Evolutionary conservation across 2,329 filamentous ascomycete species (phyloP).

Genomic region (Fusarium keratoplasticum): DNA sequence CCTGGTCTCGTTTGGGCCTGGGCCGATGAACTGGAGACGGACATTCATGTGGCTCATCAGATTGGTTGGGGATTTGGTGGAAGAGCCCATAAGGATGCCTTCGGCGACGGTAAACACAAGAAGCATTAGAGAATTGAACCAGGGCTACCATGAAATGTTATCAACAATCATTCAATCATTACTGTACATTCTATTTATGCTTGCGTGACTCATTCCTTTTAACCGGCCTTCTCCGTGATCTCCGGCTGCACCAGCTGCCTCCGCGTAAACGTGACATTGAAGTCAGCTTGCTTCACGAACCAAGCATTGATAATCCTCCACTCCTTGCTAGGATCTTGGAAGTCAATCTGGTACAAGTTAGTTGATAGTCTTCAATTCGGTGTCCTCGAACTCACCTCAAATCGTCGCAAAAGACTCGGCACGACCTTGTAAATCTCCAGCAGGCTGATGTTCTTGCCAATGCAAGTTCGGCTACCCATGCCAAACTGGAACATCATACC

Average conservation of each 20-base stretch:
- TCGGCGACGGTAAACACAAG: background rate
- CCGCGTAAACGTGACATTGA: slow-evolving; percentile 58
- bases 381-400: slow-evolving; percentile 23
- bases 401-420: slow-evolving; percentile 50
- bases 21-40: slow-evolving; percentile 64
- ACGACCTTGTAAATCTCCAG: slow-evolving; percentile 74
- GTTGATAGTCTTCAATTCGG: rapidly evolving
- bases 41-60: slow-evolving; percentile 62
- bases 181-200: background rate
- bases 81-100: slow-evolving; percentile 35
- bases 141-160: background rate
- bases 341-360: slow-evolving; percentile 57
- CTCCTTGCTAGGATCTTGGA: slow-evolving; percentile 65
- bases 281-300: slow-evolving; percentile 72
- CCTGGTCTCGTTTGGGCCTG: slow-evolving; percentile 66
- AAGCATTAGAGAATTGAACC: background rate
- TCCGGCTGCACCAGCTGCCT: slow-evolving; percentile 57
- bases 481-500: slow-evolving; percentile 69
- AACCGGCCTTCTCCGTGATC: slow-evolving; percentile 13
- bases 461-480: slow-evolving; percentile 77
- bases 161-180: background rate
- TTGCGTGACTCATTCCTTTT: background rate
- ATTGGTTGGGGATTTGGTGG: slow-evolving; percentile 68
- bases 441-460: slow-evolving; percentile 74
- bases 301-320: slow-evolving; percentile 71